Evolutionary conservation across 148 eudicot species (phyloP).

Genomic region (Hydrangea macrophylla): DNA sequence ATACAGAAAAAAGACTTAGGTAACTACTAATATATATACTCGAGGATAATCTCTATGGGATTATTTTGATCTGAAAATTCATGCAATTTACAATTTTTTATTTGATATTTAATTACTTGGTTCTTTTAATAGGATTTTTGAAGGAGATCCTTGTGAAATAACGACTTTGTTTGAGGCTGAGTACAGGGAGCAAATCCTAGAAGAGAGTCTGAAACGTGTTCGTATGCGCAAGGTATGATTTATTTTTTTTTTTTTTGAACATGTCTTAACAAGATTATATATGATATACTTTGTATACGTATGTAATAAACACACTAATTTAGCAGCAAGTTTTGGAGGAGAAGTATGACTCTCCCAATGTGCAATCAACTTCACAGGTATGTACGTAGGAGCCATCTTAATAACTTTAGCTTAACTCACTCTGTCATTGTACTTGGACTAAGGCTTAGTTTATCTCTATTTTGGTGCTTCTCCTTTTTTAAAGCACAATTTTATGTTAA

Average conservation of each 20-base stretch:
- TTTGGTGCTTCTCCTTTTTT: no score
- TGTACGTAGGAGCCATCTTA: neutral
- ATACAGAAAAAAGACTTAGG: constrained; percentile 47
- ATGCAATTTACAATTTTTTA: no score
- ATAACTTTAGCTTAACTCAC: no score
- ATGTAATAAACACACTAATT: neutral
- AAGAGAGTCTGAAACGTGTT: constrained; percentile 41
- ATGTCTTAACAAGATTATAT: neutral
- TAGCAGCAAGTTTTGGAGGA: constrained; percentile 39
- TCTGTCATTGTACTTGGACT: no score
- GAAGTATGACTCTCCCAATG: constrained; percentile 16
- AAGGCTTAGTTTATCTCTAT: no score
- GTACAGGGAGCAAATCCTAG: constrained; percentile 45
- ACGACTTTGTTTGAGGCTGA: constrained; percentile 43
- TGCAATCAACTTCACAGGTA: constrained; percentile 32
- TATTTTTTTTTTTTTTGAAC: neutral
- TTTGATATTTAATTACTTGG: no score
- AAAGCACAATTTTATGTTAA: no score
- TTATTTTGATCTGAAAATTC: neutral
- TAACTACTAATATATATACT: constrained; percentile 1
- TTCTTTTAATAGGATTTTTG: constrained; percentile 36
- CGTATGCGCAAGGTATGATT: constrained; percentile 31
- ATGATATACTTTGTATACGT: neutral
- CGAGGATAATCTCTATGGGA: no score
- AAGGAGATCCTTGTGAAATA: constrained; percentile 43